Evolutionary conservation across 345 rosid genomes (phyloP), one percentile per base, ranked within the genome.

Genomic region (Syzygium oleosum): DNA sequence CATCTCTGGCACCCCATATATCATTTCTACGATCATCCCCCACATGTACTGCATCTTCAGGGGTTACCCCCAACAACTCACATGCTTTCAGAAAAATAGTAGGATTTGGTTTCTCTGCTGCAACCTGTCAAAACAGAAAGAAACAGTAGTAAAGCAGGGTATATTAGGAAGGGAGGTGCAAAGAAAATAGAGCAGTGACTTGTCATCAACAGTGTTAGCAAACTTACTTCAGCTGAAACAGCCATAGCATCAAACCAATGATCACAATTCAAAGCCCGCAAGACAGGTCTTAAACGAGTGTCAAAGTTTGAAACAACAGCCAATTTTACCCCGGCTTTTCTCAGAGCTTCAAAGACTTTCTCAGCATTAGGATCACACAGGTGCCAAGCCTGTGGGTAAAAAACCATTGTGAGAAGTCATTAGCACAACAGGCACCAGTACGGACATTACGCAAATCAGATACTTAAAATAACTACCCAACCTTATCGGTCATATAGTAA

Each of bases 11-110:
- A 4, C 99, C 99, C 99, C 99, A 98, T 89, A 98, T 86, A 91
- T 98, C 99, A 54, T 98, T 98, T 90, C 99, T 94, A 34, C 99
- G 98, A 88, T 98, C 99, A 89, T 98, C 99, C 85, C 99, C 99
- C 61, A 96, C 97, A 90, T 98, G 99, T 51, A 98, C 98, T 49
- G 95, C 96, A 90, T 96, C 99, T 91, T 96, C 99, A 19, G 99
- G 98, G 56, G 95, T 92, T 59, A 98, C 96, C 79, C 93, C 97
- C 91, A 98, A 85, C 80, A 96, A 73, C 85, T 98, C 99, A 83
- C 99, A 98, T 22, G 99, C 99, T 93, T 94, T 98, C 52, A 94
- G 91, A 90, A 98, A 98, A 90, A 98, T 98, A 12, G 92, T 98
- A 46, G 99, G 99, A 89, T 98, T 98, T 85, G 99, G 99, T 88